A percentile compares a stretch with the other conserved stretches of the same genome.
These are phyloP conservation scores for Clitoria ternatea DNA, from an alignment of 306 rosid genomes.

Conservation along the genomic window DNA sequence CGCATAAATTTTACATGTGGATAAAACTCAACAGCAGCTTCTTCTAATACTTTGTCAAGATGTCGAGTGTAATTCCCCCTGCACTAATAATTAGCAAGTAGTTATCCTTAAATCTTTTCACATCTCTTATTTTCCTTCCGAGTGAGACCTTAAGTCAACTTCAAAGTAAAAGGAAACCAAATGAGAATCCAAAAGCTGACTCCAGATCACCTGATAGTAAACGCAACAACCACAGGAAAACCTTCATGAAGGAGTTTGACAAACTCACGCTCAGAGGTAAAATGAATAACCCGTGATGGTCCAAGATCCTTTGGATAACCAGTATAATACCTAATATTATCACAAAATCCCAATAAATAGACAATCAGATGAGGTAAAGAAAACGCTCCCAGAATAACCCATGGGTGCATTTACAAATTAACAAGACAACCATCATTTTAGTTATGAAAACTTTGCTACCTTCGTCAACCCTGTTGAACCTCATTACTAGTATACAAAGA, in stretches of 20 bases:
- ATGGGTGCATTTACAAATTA: conserved; percentile 1
- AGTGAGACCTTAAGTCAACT: conserved; percentile 7
- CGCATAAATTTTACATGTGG: conserved; percentile 83
- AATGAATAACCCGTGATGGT: conserved; percentile 77
- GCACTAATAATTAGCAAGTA: conserved; percentile 27
- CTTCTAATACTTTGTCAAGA: conserved; percentile 81
- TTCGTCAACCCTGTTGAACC: background rate
- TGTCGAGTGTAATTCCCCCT: conserved; percentile 76
- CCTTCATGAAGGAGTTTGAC: conserved; percentile 88
- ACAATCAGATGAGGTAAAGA: background rate
- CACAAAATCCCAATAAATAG: background rate
- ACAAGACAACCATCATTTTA: background rate
- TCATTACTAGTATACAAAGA: background rate
- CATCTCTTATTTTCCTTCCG: background rate
- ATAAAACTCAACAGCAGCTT: conserved; percentile 80
- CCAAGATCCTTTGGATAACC: conserved; percentile 91
- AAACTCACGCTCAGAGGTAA: conserved; percentile 89
- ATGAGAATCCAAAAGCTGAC: conserved; percentile 11
- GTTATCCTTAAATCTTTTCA: conserved; percentile 1
- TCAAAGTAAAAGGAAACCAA: background rate
- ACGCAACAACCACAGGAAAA: conserved; percentile 78
- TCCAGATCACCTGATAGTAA: conserved; percentile 64
- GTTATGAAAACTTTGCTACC: background rate
- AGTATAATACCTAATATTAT: conserved; percentile 59
- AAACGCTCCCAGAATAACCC: background rate